Conservation (phyloP, 208 protist genomes). For the Trichomonas gallinae region DNA sequence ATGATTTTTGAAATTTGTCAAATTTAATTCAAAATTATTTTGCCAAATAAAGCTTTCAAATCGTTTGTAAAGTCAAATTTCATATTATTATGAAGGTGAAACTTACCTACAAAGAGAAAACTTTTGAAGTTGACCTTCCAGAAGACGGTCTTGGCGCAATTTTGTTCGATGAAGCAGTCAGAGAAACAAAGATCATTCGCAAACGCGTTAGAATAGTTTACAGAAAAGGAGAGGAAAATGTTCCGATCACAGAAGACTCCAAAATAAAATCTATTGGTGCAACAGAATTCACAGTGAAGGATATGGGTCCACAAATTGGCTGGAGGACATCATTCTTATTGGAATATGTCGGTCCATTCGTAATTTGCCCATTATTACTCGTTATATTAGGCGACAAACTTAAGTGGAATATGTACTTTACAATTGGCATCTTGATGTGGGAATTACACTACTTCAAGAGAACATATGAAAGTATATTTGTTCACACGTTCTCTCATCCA, state of each 20-base stretch:
- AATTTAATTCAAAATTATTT: too few species aligned
- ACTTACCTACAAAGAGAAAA: neutral
- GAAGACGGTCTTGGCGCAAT: neutral
- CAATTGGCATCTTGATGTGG: neutral
- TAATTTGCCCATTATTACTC: neutral
- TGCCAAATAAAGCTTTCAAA: too few species aligned
- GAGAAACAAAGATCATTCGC: neutral
- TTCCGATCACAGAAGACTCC: neutral
- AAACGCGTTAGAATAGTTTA: neutral
- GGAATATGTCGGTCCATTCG: neutral
- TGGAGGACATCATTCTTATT: neutral
- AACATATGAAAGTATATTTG: neutral
- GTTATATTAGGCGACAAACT: neutral
- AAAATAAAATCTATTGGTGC: neutral
- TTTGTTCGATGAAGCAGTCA: neutral
- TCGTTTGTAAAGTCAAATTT: too few species aligned
- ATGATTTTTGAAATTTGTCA: too few species aligned
- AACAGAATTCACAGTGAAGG: neutral
- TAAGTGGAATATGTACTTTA: neutral
- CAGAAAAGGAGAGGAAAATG: neutral
- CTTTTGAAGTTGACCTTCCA: neutral
- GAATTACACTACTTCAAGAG: neutral
- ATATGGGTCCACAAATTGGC: neutral
- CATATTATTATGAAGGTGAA: neutral
- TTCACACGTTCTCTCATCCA: constrained; percentile 3